These are phyloP conservation scores for Vigna hirtella DNA, from an alignment of 306 rosid genomes.

Conservation along the genomic window DNA sequence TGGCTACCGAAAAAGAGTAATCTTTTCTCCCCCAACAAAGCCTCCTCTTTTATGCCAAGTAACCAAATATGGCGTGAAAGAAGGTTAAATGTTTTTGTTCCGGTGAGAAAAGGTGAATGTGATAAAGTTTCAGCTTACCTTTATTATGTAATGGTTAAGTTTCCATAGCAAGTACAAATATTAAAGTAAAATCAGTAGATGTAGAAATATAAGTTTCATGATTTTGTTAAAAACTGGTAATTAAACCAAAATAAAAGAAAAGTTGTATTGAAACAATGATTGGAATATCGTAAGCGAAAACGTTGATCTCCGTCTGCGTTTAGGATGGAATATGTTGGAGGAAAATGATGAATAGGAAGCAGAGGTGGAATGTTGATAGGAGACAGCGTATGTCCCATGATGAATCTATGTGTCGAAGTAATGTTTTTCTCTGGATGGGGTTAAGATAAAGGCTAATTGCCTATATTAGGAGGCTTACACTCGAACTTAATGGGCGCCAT, in stretches of 20 bases:
- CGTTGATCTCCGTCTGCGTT: background rate
- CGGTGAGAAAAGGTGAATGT: background rate
- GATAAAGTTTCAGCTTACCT: background rate
- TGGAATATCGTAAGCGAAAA: background rate
- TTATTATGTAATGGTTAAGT: background rate
- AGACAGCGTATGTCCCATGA: constrained; percentile 34
- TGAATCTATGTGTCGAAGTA: constrained; percentile 32
- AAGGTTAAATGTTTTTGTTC: background rate
- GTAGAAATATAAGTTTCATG: too few species aligned
- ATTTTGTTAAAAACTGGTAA: background rate
- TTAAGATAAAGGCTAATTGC: constrained; percentile 16
- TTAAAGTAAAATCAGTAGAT: background rate
- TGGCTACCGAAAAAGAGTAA: too few species aligned
- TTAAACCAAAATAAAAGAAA: too few species aligned
- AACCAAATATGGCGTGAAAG: background rate
- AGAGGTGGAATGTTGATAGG: background rate
- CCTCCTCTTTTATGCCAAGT: too few species aligned
- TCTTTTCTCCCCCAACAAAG: too few species aligned
- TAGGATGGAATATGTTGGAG: background rate
- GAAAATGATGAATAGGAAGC: background rate
- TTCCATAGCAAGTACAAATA: background rate
- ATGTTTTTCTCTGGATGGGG: background rate
- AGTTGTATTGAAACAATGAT: background rate
- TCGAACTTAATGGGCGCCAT: constrained; percentile 41
- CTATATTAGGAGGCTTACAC: constrained; percentile 28